A percentile compares a stretch with the other conserved stretches of the same genome.
Evolutionary conservation across 1,139 yeast species (phyloP).

Genomic region (Wickerhamomyces sp.): DNA sequence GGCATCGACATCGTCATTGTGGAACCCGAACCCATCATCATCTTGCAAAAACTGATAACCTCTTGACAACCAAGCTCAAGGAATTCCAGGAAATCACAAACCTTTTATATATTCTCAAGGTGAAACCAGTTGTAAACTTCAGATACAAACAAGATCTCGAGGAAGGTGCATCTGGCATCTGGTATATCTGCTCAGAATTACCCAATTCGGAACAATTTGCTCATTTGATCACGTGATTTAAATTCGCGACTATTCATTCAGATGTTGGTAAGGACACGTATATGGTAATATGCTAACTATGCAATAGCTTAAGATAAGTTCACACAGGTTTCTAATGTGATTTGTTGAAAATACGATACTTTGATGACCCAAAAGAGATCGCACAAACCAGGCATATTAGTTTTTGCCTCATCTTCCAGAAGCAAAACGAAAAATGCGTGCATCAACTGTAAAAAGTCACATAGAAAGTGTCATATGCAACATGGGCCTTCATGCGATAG

Average conservation of each 20-base stretch:
- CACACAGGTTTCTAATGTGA: too few relatives aligned
- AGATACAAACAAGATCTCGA: too few relatives aligned
- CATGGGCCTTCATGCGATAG: not conserved
- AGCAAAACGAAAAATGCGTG: not conserved
- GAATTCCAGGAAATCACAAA: too few relatives aligned
- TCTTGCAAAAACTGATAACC: slow-evolving; percentile 15
- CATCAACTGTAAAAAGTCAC: not conserved
- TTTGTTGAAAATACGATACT: too few relatives aligned
- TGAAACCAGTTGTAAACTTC: too few relatives aligned
- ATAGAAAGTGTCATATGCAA: not conserved
- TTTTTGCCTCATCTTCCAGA: not conserved
- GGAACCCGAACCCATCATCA: slow-evolving; percentile 22
- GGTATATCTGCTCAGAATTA: slow-evolving; percentile 1
- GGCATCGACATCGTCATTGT: slow-evolving; percentile 17
- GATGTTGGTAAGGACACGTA: too few relatives aligned
- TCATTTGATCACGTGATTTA: not conserved
- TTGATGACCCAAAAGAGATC: too few relatives aligned
- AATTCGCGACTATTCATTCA: too few relatives aligned
- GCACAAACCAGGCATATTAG: not conserved
- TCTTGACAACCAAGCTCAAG: too few relatives aligned
- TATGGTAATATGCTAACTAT: too few relatives aligned
- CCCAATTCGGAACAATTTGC: slow-evolving; percentile 3
- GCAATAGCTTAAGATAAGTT: too few relatives aligned
- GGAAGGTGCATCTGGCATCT: not conserved
- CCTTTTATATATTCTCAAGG: too few relatives aligned